A percentile compares a stretch with the other conserved stretches of the same genome.
phyloP scores from a whole-genome alignment of 345 rosid genomes.

The Pistacia integerrima region DNA sequence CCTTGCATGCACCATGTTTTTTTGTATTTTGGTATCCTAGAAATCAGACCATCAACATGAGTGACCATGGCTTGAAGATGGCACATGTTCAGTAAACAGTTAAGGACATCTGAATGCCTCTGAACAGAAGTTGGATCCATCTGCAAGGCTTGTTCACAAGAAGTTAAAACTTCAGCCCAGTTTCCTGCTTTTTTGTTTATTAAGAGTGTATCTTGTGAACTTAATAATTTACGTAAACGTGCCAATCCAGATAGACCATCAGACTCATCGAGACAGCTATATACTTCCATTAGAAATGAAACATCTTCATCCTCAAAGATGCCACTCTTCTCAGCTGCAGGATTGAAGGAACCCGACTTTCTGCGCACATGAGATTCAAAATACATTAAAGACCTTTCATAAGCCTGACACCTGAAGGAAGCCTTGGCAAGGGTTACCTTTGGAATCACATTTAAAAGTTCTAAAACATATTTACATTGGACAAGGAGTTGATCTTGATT shows the following conservation, averaged over 20 bases:
- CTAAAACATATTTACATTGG: conserved; percentile 86
- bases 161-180: conserved; percentile 94
- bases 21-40: conserved; percentile 83
- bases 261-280: conserved; percentile 91
- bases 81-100: conserved; percentile 93
- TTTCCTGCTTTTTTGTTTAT: conserved; percentile 89
- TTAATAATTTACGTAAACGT: conserved; percentile 73
- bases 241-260: conserved; percentile 95
- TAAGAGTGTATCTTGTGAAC: conserved; percentile 87
- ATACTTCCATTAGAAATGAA: conserved; percentile 91
- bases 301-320: conserved; percentile 88
- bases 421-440: conserved; percentile 92
- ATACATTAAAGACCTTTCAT: conserved; percentile 96
- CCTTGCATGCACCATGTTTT: conserved; percentile 99
- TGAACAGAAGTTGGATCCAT: conserved; percentile 89
- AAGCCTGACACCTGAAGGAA: conserved; percentile 89
- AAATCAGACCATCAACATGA: conserved; percentile 90
- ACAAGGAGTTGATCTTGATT: conserved; percentile 75
- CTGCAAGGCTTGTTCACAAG: conserved; percentile 95
- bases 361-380: conserved; percentile 88
- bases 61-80: conserved; percentile 99
- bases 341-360: conserved; percentile 91
- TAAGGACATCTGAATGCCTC: conserved; percentile 92
- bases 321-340: conserved; percentile 87
- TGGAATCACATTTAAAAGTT: conserved; percentile 81